A percentile compares a stretch with the other conserved stretches of the same genome.
These are phyloP conservation scores for Paecilomyces fulvus DNA, from an alignment of 2,329 filamentous ascomycete genomes.

Conservation along the genomic window DNA sequence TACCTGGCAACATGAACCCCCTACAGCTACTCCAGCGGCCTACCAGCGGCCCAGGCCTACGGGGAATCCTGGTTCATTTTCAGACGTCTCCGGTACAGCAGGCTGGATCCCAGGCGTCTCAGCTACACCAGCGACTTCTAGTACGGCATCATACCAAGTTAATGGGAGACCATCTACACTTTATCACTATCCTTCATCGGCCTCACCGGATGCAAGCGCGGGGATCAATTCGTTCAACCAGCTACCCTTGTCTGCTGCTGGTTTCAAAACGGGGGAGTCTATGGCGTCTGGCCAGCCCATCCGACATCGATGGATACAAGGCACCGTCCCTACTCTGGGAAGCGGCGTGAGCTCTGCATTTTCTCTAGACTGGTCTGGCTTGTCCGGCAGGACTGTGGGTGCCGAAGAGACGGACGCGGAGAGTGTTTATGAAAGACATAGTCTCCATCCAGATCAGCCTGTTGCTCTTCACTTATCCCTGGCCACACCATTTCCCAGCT, in stretches of 20 bases:
- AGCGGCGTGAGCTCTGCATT: not conserved
- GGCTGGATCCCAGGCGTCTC: not conserved
- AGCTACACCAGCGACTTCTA: not conserved
- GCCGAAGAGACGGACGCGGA: not conserved
- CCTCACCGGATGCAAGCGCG: not conserved
- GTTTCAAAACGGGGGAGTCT: not conserved
- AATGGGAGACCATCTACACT: not conserved
- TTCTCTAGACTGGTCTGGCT: not conserved
- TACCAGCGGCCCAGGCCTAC: not conserved
- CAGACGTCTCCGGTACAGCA: not conserved
- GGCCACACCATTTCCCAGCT: constrained; percentile 9
- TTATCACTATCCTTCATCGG: not conserved
- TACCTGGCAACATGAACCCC: not conserved
- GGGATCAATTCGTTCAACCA: not conserved
- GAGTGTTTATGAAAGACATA: not conserved
- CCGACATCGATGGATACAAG: not conserved
- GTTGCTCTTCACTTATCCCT: not conserved
- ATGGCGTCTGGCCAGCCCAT: not conserved
- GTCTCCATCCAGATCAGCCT: not conserved
- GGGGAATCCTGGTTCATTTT: not conserved
- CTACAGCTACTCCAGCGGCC: not conserved
- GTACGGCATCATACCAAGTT: not conserved
- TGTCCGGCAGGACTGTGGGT: not conserved
- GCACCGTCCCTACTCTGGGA: not conserved
- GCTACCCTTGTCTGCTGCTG: not conserved